Evolutionary conservation across 2,329 filamentous ascomycete genomes (phyloP), one percentile per base, ranked within the genome.

Genomic region (Talaromyces piceae): DNA sequence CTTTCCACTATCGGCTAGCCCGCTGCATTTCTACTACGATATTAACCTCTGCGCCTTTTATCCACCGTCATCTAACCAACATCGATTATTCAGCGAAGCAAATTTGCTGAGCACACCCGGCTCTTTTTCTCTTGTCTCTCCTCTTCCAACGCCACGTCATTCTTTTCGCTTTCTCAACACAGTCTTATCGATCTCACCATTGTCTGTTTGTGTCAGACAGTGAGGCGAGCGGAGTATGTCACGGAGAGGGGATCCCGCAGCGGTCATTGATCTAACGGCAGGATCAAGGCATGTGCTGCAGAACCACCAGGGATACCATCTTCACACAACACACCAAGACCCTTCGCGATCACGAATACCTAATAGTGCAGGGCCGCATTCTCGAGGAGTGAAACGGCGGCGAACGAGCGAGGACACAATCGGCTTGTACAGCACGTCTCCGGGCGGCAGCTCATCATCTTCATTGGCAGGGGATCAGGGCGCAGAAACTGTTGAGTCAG

Each of bases 401-500:
- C 54, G 55, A 33, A 8, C 50, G 23, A 41, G 39, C 39, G 41
- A 44, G 16, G 46, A 30, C 20, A 43, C 39, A 43, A 43, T 43
- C 2, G 39, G 22, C 23, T 12, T 25, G 11, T 43, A 43, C 11
- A 50, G 47, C 26, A 43, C 48, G 6, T 51, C 57, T n/a, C 52
- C 51, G 16, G 44, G 22, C 26, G 20, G 25, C 12, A 25, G 30
- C 27, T 41, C 52, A 49, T 50, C 47, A 18, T 54, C 53, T 7
- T 49, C 55, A 18, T 53, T 56, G 30, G 16, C 57, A 50, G n/a
- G n/a, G n/a, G n/a, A n/a, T 25, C 56, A 56, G 31, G n/a, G 23
- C 12, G 5, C 30, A 11, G 20, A 37, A 18, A 54, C 61, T 6
- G 57, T 77, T 6, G 75, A 79, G 41, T 67, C 74, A 22, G 68